Evolutionary conservation across 2,329 filamentous ascomycete species (phyloP), one percentile per base, ranked within the genome.

Genomic region (Aureobasidium pullulans): DNA sequence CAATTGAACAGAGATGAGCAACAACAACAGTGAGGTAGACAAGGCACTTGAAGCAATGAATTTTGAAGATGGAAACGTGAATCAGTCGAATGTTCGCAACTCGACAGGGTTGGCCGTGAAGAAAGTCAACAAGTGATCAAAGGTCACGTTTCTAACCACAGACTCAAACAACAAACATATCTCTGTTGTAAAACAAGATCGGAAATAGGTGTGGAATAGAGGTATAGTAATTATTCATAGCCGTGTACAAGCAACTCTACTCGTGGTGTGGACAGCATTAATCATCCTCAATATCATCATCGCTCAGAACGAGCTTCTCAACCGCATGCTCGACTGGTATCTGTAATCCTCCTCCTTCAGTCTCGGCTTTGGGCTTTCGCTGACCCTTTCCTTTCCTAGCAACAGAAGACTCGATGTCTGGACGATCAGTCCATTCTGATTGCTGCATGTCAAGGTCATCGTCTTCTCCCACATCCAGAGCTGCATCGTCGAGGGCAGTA

Each of bases 261-360:
- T 34, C 8, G 11, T 49, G 7, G 5, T 9, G 8, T 16, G 15
- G 23, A 37, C 19, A 31, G 23, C 9, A 52, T 52, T 16, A 52
- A 60, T 68, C 69, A 64, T 78, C 76, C 61, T 76, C 75, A 60
- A 78, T 78, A 66, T 78, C 76, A 66, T 78, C 76, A 63, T 78
- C 76, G 60, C 74, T 75, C 16, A 78, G 65, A 54, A 77, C 68
- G n/a, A 77, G 63, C 42, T 66, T 67, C 43, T 68, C 70, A 2
- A 73, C 67, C 28, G 70, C 40, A 54, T 66, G 64, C 58, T 68
- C 66, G 1, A 68, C 65, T 3, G 66, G 63, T 9, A 66, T 62
- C 10, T 63, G 61, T 5, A 66, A 57, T 13, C 62, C 64, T 16
- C 49, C 60, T 23, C 67, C 64, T 28, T 66, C 68, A 32, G 49